phyloP scores from a whole-genome alignment of 106 monocot species.

The Allium fistulosum region DNA sequence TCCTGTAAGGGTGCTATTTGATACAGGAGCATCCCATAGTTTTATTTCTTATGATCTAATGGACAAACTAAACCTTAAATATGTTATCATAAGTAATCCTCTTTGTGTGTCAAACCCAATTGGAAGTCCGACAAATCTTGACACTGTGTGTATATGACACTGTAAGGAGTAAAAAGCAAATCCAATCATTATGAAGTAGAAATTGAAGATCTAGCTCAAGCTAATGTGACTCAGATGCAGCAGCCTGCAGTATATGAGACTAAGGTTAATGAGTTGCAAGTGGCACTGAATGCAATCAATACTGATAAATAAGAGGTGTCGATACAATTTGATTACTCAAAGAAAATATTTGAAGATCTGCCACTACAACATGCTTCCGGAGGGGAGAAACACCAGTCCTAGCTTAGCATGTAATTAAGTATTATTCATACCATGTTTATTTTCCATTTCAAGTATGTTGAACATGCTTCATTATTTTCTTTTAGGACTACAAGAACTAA shows the following conservation, averaged over 20 bases:
- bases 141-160: too few relatives aligned
- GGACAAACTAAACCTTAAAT: too few relatives aligned
- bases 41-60: too few relatives aligned
- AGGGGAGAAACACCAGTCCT: slow-evolving; percentile 40
- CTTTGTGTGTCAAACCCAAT: too few relatives aligned
- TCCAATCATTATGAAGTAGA: background rate
- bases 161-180: background rate
- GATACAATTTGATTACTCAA: slow-evolving; percentile 31
- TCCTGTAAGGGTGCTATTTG: too few relatives aligned
- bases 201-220: slow-evolving; percentile 15
- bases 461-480: too few relatives aligned
- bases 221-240: slow-evolving; percentile 50
- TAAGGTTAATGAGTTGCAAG: slow-evolving; percentile 53
- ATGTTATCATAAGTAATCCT: too few relatives aligned
- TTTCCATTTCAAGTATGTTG: too few relatives aligned
- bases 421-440: too few relatives aligned
- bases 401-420: slow-evolving; percentile 20
- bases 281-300: slow-evolving; percentile 17
- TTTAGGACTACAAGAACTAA: too few relatives aligned
- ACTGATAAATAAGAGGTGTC: slow-evolving; percentile 45
- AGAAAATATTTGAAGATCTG: slow-evolving; percentile 37
- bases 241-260: slow-evolving; percentile 33
- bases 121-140: too few relatives aligned
- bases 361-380: slow-evolving; percentile 32
- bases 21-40: too few relatives aligned